These are phyloP conservation scores for Neofusicoccum kwambonambiense DNA, from an alignment of 2,329 filamentous ascomycete species.

Conservation along the genomic window DNA sequence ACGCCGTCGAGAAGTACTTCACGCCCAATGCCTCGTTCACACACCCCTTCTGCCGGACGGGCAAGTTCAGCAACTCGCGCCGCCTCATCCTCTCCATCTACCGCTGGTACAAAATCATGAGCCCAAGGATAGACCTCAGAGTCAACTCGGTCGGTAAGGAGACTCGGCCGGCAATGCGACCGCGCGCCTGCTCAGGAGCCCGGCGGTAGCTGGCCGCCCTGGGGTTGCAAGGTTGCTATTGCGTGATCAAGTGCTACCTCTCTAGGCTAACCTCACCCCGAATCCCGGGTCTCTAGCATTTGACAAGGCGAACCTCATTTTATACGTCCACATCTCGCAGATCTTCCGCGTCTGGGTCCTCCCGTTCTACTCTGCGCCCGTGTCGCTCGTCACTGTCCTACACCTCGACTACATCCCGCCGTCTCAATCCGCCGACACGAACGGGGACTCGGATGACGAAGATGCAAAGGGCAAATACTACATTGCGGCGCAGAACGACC, in stretches of 20 bases:
- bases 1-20: slow-evolving; percentile 70
- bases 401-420: slow-evolving; percentile 53
- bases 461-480: slow-evolving; percentile 57
- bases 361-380: slow-evolving; percentile 69
- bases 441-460: slow-evolving; percentile 16
- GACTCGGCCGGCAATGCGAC: not conserved
- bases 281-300: slow-evolving; percentile 52
- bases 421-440: not conserved
- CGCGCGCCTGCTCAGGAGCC: too few species aligned
- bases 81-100: slow-evolving; percentile 69
- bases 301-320: slow-evolving; percentile 62
- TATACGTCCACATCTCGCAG: slow-evolving; percentile 74
- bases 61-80: slow-evolving; percentile 60
- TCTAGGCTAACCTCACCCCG: slow-evolving; percentile 7
- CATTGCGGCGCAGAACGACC: slow-evolving; percentile 74
- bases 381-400: slow-evolving; percentile 67
- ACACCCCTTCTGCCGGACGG: slow-evolving; percentile 75
- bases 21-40: slow-evolving; percentile 68
- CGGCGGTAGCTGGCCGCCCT: not conserved
- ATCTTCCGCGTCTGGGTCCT: slow-evolving; percentile 75
- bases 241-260: not conserved
- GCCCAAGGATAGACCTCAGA: slow-evolving; percentile 66
- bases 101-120: slow-evolving; percentile 73
- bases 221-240: not conserved
- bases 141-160: slow-evolving; percentile 60